Evolutionary conservation across 352 stramenopile species (phyloP).

Genomic region (Globisporangium canariense): DNA sequence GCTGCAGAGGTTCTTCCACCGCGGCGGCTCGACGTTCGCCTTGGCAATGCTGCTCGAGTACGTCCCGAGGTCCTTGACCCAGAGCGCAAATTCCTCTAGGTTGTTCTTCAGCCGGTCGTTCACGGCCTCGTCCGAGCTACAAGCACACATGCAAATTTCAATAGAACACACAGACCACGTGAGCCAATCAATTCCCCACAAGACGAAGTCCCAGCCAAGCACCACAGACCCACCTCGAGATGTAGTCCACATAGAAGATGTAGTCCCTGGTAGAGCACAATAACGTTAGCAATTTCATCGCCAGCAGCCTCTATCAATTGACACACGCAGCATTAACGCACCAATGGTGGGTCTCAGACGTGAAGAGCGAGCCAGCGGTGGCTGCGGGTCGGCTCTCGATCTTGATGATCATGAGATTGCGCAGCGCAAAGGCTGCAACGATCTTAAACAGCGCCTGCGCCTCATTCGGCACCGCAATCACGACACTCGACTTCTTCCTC

Average conservation of each 20-base stretch:
- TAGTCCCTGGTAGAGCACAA: conserved; percentile 49
- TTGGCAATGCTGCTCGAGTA: conserved; percentile 63
- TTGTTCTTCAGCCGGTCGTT: conserved; percentile 54
- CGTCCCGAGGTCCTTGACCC: conserved; percentile 72
- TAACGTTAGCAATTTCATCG: not conserved
- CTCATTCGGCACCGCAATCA: conserved; percentile 69
- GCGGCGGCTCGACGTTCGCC: conserved; percentile 58
- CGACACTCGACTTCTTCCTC: conserved; percentile 63
- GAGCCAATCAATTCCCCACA: not conserved
- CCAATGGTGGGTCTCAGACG: conserved; percentile 68
- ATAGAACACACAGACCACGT: conserved; percentile 5
- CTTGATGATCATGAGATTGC: conserved; percentile 77
- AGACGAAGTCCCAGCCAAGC: not conserved
- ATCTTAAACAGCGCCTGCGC: conserved; percentile 74
- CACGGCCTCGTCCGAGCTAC: conserved; percentile 27
- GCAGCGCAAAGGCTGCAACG: conserved; percentile 70
- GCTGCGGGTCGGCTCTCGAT: conserved; percentile 75
- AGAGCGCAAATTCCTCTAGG: conserved; percentile 72
- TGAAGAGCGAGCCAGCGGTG: conserved; percentile 56
- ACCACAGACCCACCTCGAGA: conserved; percentile 38
- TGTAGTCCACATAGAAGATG: conserved; percentile 80
- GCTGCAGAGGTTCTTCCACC: conserved; percentile 64
- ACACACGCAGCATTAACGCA: conserved; percentile 7
- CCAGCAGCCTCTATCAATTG: not conserved
- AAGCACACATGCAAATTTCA: not conserved